phyloP scores from a whole-genome alignment of 2,329 filamentous ascomycete genomes.

The Diaporthe velutina region DNA sequence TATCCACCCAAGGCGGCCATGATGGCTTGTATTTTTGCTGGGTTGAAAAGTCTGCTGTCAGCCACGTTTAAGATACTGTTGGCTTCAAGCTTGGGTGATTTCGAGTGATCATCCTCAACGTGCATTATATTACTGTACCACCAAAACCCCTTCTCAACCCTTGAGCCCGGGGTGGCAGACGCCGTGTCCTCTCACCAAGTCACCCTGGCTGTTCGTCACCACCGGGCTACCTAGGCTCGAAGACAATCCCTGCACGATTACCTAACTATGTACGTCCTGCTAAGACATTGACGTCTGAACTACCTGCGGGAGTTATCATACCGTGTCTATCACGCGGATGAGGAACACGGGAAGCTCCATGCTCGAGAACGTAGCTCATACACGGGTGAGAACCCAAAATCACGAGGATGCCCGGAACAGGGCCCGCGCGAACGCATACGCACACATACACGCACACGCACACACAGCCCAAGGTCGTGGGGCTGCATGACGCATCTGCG shows the following conservation, averaged over 20 bases:
- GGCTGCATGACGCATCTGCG: conserved; percentile 6
- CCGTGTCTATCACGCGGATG: neutral
- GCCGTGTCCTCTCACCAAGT: too few relatives aligned
- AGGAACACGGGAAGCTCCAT: neutral
- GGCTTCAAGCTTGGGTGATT: neutral
- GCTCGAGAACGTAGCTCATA: neutral
- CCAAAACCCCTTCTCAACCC: neutral
- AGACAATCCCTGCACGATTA: neutral
- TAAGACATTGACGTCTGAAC: neutral
- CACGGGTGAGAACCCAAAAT: neutral
- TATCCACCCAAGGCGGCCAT: neutral
- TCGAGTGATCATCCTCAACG: neutral
- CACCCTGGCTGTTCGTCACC: neutral
- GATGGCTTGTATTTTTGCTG: conserved; percentile 7
- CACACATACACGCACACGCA: neutral
- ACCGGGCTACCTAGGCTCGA: neutral
- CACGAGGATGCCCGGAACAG: neutral
- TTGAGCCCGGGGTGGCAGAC: neutral
- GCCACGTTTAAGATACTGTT: neutral
- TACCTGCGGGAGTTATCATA: neutral
- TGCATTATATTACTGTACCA: neutral
- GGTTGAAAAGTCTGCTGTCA: neutral
- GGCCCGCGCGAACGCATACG: neutral
- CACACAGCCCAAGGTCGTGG: neutral
- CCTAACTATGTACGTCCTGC: too few relatives aligned